Conservation (phyloP, 2,329 filamentous ascomycete genomes). For the Talaromyces amestolkiae region DNA sequence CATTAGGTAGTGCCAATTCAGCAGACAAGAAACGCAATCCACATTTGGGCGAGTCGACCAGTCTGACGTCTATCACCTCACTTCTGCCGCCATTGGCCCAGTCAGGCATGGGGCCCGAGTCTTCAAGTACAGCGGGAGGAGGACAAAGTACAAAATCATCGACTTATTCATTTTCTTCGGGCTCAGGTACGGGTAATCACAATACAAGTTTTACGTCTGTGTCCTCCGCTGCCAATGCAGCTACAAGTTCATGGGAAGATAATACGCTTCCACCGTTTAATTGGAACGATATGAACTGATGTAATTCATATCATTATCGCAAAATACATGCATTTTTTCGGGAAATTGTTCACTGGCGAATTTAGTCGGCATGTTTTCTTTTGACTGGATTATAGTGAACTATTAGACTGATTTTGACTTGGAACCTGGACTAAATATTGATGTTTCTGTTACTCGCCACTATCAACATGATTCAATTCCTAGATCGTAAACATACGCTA, state of each 20-base stretch:
- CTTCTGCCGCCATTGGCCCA: constrained; percentile 24
- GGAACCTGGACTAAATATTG: background rate
- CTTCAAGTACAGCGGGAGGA: background rate
- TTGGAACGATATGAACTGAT: constrained; percentile 33
- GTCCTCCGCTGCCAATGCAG: background rate
- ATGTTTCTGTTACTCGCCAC: background rate
- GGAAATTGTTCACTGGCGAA: background rate
- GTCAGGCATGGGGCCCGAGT: constrained; percentile 20
- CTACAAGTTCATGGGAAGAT: constrained; percentile 32
- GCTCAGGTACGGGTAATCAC: background rate
- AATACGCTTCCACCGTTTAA: constrained; percentile 42
- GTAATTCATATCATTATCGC: background rate
- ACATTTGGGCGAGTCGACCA: background rate
- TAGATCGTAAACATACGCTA: background rate
- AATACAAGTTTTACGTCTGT: constrained; percentile 10
- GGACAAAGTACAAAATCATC: background rate
- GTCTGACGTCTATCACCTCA: constrained; percentile 16
- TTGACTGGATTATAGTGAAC: background rate
- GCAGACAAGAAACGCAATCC: constrained; percentile 6
- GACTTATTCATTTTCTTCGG: constrained; percentile 5
- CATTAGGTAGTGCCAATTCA: constrained; percentile 14
- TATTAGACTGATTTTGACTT: background rate
- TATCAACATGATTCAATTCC: background rate
- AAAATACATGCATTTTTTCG: background rate
- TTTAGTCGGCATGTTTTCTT: background rate